A percentile compares a stretch with the other conserved stretches of the same genome.
These are phyloP conservation scores for Lactarius evosmus DNA, from an alignment of 768 basidiomycete genomes.

Conservation along the genomic window DNA sequence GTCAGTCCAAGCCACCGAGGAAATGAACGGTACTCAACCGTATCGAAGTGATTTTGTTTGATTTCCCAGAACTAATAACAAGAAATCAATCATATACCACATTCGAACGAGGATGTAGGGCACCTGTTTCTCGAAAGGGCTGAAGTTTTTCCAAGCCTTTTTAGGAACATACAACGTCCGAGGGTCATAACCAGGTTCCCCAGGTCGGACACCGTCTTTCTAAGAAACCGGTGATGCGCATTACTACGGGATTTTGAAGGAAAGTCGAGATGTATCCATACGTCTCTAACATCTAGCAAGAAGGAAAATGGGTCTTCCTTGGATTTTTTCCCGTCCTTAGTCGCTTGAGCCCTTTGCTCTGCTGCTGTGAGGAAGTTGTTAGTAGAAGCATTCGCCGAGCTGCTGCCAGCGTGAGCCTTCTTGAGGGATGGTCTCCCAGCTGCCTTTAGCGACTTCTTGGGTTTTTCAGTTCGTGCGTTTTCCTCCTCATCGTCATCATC, in stretches of 20 bases:
- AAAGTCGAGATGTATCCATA: conserved; percentile 34
- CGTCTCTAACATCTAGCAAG: conserved; percentile 68
- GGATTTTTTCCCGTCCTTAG: conserved; percentile 80
- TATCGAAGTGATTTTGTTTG: conserved; percentile 97
- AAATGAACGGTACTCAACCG: conserved; percentile 43
- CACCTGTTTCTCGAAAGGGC: conserved; percentile 91
- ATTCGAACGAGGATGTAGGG: background rate
- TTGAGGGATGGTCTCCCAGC: conserved; percentile 36
- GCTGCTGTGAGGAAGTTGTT: conserved; percentile 75
- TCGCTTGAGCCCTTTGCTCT: conserved; percentile 67
- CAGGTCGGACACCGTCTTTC: conserved; percentile 78
- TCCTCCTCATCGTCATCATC: conserved; percentile 40
- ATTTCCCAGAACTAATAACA: conserved; percentile 55
- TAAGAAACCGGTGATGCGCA: conserved; percentile 32
- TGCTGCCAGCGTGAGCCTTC: conserved; percentile 34
- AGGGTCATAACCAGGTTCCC: conserved; percentile 87
- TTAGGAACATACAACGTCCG: conserved; percentile 80
- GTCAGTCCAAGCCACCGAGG: conserved; percentile 29
- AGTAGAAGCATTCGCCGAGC: conserved; percentile 30
- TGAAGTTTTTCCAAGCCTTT: conserved; percentile 76
- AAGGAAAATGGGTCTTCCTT: conserved; percentile 76
- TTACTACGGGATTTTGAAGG: background rate
- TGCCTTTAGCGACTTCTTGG: conserved; percentile 37
- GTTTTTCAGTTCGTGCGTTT: conserved; percentile 35
- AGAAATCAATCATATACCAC: conserved; percentile 3